Evolutionary conservation across 2,329 filamentous ascomycete species (phyloP).

Genomic region (Leptographium lundbergii): DNA sequence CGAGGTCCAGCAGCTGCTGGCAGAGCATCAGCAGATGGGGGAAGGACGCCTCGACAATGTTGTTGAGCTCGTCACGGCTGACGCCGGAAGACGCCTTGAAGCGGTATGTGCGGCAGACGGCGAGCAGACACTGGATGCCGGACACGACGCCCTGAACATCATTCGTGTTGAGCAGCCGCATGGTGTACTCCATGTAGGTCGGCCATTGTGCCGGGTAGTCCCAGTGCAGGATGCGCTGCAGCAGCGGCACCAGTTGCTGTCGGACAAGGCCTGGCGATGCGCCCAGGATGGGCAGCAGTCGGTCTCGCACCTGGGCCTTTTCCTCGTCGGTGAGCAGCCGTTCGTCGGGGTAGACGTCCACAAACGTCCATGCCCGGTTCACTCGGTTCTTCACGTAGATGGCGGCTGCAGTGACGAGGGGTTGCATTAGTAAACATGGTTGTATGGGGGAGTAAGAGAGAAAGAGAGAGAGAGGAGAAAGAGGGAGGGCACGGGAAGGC

Average conservation of each 20-base stretch:
- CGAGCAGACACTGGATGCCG: slow-evolving; percentile 83
- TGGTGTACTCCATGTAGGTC: slow-evolving; percentile 81
- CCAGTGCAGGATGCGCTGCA: slow-evolving; percentile 90
- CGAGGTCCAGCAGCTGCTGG: slow-evolving; percentile 77
- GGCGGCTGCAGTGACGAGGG: slow-evolving; percentile 46
- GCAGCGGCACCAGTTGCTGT: slow-evolving; percentile 82
- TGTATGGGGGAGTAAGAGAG: background rate
- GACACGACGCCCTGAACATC: slow-evolving; percentile 81
- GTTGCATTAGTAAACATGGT: background rate
- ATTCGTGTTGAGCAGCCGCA: slow-evolving; percentile 77
- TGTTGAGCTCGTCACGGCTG: slow-evolving; percentile 74
- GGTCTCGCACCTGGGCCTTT: slow-evolving; percentile 74
- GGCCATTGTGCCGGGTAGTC: slow-evolving; percentile 96
- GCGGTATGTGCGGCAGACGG: slow-evolving; percentile 88
- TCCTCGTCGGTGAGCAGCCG: slow-evolving; percentile 76
- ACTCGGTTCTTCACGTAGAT: slow-evolving; percentile 98
- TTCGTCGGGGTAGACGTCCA: slow-evolving; percentile 61
- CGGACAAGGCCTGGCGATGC: slow-evolving; percentile 69
- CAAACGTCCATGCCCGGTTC: slow-evolving; percentile 76
- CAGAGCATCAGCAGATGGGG: slow-evolving; percentile 78
- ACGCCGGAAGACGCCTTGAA: slow-evolving; percentile 77
- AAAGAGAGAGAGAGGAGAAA: background rate
- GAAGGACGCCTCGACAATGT: slow-evolving; percentile 85
- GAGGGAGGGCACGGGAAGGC: background rate
- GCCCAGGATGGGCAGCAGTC: slow-evolving; percentile 80